phyloP scores from a whole-genome alignment of 371 early-diverging fungal species.

The Mucor ambiguus region DNA sequence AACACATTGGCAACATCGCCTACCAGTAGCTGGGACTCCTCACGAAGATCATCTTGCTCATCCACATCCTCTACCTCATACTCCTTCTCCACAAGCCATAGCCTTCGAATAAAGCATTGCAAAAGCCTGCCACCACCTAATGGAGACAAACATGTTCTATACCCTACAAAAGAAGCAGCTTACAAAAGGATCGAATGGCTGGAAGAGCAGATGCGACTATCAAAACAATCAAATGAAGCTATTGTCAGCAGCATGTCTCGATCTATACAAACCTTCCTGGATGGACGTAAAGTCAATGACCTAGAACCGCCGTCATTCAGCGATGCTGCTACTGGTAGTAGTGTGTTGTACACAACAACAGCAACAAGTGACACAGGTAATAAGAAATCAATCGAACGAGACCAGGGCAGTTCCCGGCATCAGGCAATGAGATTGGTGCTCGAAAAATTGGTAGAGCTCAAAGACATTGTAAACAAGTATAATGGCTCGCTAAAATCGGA shows the following conservation, averaged over 20 bases:
- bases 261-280: slow-evolving; percentile 1
- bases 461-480: not conserved
- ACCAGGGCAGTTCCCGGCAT: slow-evolving; percentile 1
- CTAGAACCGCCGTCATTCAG: slow-evolving; percentile 1
- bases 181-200: slow-evolving; percentile 9
- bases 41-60: slow-evolving; percentile 11
- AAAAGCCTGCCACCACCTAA: not conserved
- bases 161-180: slow-evolving; percentile 7
- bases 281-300: not conserved
- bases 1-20: slow-evolving; percentile 4
- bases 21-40: slow-evolving; percentile 5
- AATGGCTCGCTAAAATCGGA: not conserved
- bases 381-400: not conserved
- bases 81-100: not conserved
- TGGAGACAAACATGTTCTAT: not conserved
- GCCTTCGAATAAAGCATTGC: not conserved
- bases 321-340: not conserved
- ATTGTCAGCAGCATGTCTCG: slow-evolving; percentile 1
- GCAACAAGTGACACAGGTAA: slow-evolving; percentile 6
- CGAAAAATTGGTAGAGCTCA: slow-evolving; percentile 7
- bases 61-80: not conserved
- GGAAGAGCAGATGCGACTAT: slow-evolving; percentile 1
- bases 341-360: not conserved
- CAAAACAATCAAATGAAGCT: not conserved
- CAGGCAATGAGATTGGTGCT: not conserved